A percentile compares a stretch with the other conserved stretches of the same genome.
Conservation (phyloP, 176 grass and related monocot species). For the Bonia amplexicaulis region DNA sequence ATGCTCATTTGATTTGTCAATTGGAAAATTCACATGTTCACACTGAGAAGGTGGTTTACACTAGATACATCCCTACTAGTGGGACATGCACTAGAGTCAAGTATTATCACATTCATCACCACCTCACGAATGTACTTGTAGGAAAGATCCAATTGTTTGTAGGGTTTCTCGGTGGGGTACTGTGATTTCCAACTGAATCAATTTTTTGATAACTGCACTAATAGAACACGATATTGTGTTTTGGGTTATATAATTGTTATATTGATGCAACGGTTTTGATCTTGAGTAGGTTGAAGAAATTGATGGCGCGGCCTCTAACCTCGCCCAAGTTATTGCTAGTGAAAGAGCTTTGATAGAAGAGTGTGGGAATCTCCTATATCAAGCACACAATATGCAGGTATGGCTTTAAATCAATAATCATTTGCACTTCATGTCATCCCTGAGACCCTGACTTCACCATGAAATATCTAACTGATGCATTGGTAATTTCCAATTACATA, state of each 20-base stretch:
- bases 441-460: neutral
- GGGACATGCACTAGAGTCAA: neutral
- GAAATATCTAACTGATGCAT: neutral
- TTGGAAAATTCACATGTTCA: too few relatives aligned
- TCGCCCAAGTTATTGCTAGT: constrained; percentile 45
- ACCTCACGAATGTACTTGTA: neutral
- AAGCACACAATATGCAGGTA: constrained; percentile 71
- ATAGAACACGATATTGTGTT: neutral
- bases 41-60: too few relatives aligned
- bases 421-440: neutral
- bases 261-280: neutral
- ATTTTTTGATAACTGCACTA: neutral
- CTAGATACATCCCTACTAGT: neutral
- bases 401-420: neutral
- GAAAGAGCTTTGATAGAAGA: constrained; percentile 64
- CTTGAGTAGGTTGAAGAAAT: constrained; percentile 55
- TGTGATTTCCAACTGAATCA: neutral
- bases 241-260: neutral
- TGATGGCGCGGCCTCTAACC: constrained; percentile 35
- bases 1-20: neutral
- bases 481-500: constrained; percentile 18
- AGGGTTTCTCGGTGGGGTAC: neutral
- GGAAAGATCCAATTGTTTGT: neutral
- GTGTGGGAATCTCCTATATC: constrained; percentile 67
- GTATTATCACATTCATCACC: neutral